Evolutionary conservation across 148 eudicot genomes (phyloP).

Genomic region (Arctostaphylos glauca): DNA sequence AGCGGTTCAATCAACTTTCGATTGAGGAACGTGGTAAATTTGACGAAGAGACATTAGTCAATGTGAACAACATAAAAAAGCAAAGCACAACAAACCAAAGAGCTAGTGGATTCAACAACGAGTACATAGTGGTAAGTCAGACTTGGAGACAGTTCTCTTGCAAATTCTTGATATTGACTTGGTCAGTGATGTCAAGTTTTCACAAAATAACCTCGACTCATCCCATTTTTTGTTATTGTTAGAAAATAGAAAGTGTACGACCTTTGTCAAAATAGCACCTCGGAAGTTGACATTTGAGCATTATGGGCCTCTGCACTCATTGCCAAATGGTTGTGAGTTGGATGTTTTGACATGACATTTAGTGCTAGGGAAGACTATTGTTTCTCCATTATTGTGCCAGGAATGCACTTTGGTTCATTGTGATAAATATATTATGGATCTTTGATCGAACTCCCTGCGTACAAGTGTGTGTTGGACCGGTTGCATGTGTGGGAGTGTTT

Average conservation of each 20-base stretch:
- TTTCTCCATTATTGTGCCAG: not conserved
- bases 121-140: conserved; percentile 84
- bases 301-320: not conserved
- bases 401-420: not conserved
- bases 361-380: not conserved
- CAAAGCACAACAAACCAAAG: conserved; percentile 54
- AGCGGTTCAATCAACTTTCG: conserved; percentile 81
- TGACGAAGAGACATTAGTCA: conserved; percentile 94
- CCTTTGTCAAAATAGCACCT: not conserved
- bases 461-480: not conserved
- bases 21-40: conserved; percentile 94
- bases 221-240: not conserved
- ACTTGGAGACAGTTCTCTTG: not conserved
- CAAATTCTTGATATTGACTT: not conserved
- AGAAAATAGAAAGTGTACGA: not conserved
- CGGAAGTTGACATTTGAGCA: not conserved
- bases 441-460: not conserved
- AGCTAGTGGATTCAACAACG: conserved; percentile 79
- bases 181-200: not conserved
- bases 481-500: not conserved
- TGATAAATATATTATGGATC: not conserved
- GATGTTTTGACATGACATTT: not conserved
- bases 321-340: not conserved
- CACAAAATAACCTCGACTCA: not conserved
- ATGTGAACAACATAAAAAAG: conserved; percentile 75